phyloP scores from a whole-genome alignment of 2,329 filamentous ascomycete genomes.

The Colletotrichum camelliae region DNA sequence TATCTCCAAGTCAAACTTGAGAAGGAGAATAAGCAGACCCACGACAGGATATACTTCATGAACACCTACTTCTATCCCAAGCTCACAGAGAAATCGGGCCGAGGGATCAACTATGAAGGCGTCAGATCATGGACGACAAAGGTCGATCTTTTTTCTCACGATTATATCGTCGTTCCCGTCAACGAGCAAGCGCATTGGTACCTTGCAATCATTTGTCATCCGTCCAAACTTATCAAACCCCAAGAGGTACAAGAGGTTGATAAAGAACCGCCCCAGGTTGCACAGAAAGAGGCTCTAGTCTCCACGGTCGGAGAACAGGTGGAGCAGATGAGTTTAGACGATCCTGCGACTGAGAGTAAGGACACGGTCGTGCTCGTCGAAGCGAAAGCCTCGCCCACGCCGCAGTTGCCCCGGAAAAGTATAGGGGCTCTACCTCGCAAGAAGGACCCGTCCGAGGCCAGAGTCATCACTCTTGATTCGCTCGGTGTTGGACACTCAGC shows the following conservation, averaged over 20 bases:
- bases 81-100: slow-evolving; percentile 66
- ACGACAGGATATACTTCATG: slow-evolving; percentile 80
- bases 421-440: slow-evolving; percentile 33
- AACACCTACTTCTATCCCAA: slow-evolving; percentile 92
- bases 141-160: slow-evolving; percentile 82
- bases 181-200: slow-evolving; percentile 93
- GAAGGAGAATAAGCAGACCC: slow-evolving; percentile 56
- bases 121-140: slow-evolving; percentile 89
- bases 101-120: slow-evolving; percentile 78
- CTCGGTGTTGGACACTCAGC: slow-evolving; percentile 68
- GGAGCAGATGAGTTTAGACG: slow-evolving; percentile 9
- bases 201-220: slow-evolving; percentile 92
- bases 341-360: background rate
- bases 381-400: background rate
- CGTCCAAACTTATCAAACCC: slow-evolving; percentile 63
- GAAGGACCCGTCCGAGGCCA: slow-evolving; percentile 60
- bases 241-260: background rate
- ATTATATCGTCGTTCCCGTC: slow-evolving; percentile 91
- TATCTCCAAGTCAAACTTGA: slow-evolving; percentile 70
- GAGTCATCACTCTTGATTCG: slow-evolving; percentile 89
- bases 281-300: slow-evolving; percentile 4
- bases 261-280: background rate
- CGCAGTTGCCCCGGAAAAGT: slow-evolving; percentile 10
- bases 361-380: slow-evolving; percentile 4
- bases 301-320: slow-evolving; percentile 4